Conservation (phyloP, 257 asterid species). For the Avicennia marina region DNA sequence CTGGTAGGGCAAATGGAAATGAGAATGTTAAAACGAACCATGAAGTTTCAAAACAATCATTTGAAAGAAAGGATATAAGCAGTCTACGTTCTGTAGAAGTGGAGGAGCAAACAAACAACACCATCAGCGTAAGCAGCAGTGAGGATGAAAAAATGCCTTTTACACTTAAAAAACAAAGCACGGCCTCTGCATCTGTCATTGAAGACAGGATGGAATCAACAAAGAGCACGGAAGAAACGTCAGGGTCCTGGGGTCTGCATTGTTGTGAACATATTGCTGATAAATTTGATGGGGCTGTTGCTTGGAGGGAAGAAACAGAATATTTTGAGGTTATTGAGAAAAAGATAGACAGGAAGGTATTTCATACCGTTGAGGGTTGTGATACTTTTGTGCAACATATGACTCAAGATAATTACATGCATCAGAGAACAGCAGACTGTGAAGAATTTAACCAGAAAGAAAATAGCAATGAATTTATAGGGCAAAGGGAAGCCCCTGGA, state of each 20-base stretch:
- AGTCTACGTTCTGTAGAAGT: constrained; percentile 21
- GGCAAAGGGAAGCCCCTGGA: constrained; percentile 27
- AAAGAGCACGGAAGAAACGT: constrained; percentile 18
- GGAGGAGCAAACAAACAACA: constrained; percentile 33
- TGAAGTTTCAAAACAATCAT: constrained; percentile 32
- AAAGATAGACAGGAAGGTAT: constrained; percentile 23
- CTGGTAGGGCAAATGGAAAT: constrained; percentile 25
- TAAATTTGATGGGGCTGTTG: constrained; percentile 31
- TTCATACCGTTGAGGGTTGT: constrained; percentile 26
- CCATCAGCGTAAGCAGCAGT: constrained; percentile 16
- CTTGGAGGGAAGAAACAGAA: constrained; percentile 63
- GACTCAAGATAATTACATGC: constrained; percentile 23
- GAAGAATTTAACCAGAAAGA: constrained; percentile 28
- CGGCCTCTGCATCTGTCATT: constrained; percentile 20
- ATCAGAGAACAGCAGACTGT: constrained; percentile 11
- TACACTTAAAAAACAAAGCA: constrained; percentile 19
- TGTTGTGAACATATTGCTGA: constrained; percentile 19
- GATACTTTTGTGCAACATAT: constrained; percentile 20
- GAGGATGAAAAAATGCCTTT: constrained; percentile 29
- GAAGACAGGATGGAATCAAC: constrained; percentile 27
- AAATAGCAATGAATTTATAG: constrained; percentile 23
- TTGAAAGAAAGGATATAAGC: constrained; percentile 25
- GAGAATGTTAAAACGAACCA: constrained; percentile 35
- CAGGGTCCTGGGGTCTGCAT: constrained; percentile 29
- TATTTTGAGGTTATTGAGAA: constrained; percentile 67